phyloP scores from a whole-genome alignment of 805 yeast species.

The Candida sonorensis region DNA sequence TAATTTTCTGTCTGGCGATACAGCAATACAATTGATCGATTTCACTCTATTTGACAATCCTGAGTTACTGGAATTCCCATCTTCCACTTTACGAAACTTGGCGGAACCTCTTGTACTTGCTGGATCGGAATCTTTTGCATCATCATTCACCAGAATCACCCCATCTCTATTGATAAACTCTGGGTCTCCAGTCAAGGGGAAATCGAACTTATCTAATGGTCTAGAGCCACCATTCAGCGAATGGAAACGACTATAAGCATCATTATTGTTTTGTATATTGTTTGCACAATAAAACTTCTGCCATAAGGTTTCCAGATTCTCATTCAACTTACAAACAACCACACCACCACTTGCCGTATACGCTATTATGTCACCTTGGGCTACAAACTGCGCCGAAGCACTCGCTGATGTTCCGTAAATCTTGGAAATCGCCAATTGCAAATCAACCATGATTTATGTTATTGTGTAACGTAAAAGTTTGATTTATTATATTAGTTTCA shows the following conservation, averaged over 20 bases:
- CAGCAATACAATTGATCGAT: constrained; percentile 48
- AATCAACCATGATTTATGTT: constrained; percentile 8
- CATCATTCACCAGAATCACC: constrained; percentile 4
- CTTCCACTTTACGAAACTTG: constrained; percentile 15
- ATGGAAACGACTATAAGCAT: not conserved
- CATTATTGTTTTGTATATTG: constrained; percentile 6
- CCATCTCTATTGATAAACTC: constrained; percentile 21
- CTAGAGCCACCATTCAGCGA: too few relatives aligned
- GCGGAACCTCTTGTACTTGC: constrained; percentile 5
- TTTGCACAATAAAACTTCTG: constrained; percentile 53
- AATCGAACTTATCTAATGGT: constrained; percentile 33
- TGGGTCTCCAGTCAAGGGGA: constrained; percentile 25
- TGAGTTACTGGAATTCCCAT: constrained; percentile 8
- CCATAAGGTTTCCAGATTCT: constrained; percentile 14
- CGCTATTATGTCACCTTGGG: constrained; percentile 36
- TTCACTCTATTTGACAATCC: constrained; percentile 34
- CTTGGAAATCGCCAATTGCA: constrained; percentile 16
- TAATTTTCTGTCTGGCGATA: constrained; percentile 46
- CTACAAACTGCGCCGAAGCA: constrained; percentile 32
- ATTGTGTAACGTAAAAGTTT: too few relatives aligned
- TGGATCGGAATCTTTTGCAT: constrained; percentile 1
- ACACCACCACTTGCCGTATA: constrained; percentile 58
- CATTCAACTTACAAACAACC: constrained; percentile 35
- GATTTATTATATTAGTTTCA: too few relatives aligned
- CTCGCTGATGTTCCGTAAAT: constrained; percentile 45